A percentile compares a stretch with the other conserved stretches of the same genome.
Evolutionary conservation across 257 asterid genomes (phyloP).

Genomic region (Cinchona pubescens): DNA sequence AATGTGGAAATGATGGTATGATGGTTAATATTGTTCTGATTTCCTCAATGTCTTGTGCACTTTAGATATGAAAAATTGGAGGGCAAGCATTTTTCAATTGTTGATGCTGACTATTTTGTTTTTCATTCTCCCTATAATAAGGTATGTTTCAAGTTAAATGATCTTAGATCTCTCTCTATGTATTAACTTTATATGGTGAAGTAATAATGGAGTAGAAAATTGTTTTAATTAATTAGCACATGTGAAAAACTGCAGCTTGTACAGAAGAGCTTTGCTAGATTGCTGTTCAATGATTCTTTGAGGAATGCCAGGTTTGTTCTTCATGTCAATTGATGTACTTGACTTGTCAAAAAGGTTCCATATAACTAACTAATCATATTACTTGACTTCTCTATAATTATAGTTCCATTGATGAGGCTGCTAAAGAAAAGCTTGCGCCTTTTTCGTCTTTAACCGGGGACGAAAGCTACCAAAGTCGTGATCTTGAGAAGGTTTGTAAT

Average conservation of each 20-base stretch:
- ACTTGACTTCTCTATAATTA: constrained; percentile 24
- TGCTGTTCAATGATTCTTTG: constrained; percentile 69
- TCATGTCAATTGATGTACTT: neutral
- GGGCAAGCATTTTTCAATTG: constrained; percentile 78
- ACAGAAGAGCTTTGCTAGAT: constrained; percentile 91
- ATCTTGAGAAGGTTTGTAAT: constrained; percentile 82
- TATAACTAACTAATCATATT: constrained; percentile 9
- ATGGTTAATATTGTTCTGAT: neutral
- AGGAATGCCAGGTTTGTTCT: constrained; percentile 65
- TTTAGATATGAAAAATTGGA: constrained; percentile 71
- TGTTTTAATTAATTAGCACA: constrained; percentile 1
- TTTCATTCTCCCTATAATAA: constrained; percentile 99
- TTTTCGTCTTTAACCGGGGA: constrained; percentile 64
- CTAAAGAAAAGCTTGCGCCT: constrained; percentile 68
- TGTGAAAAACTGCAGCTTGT: constrained; percentile 72
- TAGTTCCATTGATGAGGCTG: constrained; percentile 81
- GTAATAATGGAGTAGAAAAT: neutral
- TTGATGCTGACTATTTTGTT: constrained; percentile 74
- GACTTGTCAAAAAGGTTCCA: neutral
- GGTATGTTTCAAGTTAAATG: constrained; percentile 39
- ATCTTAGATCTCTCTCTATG: neutral
- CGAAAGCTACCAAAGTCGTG: constrained; percentile 92
- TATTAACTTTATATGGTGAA: neutral
- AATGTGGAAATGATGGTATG: neutral
- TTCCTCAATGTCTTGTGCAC: constrained; percentile 24